Conservation (phyloP, 2,329 filamentous ascomycete genomes). For the Pseudocercospora musae region DNA sequence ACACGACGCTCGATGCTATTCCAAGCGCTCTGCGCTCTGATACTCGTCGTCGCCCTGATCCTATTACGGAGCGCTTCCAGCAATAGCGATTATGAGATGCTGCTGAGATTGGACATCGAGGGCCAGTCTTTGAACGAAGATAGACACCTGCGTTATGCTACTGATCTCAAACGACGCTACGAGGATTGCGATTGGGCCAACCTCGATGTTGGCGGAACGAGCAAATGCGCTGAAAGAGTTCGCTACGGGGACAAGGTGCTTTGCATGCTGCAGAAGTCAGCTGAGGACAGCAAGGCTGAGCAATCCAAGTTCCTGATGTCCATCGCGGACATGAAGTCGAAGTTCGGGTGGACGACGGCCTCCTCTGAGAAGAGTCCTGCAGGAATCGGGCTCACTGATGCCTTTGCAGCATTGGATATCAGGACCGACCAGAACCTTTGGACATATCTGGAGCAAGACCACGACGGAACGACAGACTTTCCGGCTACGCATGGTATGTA, state of each 20-base stretch:
- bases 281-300: neutral
- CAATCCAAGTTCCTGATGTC: neutral
- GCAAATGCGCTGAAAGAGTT: neutral
- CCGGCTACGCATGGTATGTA: neutral
- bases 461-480: neutral
- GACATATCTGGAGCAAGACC: neutral
- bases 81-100: neutral
- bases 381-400: neutral
- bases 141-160: neutral
- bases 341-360: neutral
- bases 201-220: neutral
- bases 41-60: neutral
- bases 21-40: neutral
- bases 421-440: neutral
- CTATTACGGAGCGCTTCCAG: neutral
- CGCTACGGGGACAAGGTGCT: neutral
- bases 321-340: neutral
- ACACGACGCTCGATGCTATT: neutral
- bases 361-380: neutral
- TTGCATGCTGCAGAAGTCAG: neutral
- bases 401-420: neutral
- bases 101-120: neutral
- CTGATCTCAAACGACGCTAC: neutral
- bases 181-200: neutral
- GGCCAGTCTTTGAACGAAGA: neutral